Evolutionary conservation across 768 basidiomycete genomes (phyloP).

Genomic region (Antrodiella citrinella): DNA sequence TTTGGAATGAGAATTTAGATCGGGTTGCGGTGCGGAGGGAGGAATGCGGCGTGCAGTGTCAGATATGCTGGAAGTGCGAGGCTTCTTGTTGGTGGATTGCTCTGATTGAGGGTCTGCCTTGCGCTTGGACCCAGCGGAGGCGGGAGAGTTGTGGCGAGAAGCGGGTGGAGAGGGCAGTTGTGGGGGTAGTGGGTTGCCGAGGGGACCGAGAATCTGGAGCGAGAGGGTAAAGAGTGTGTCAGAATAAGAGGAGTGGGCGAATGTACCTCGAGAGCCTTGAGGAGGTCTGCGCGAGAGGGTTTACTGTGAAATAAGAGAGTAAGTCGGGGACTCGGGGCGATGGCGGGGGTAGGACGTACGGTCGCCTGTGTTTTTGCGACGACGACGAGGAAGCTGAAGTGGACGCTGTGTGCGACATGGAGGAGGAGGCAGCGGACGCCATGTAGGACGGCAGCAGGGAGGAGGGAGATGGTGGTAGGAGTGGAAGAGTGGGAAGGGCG

Average conservation of each 20-base stretch:
- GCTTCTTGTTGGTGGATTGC: conserved; percentile 22
- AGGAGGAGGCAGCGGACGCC: conserved; percentile 15
- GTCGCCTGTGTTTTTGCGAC: conserved; percentile 23
- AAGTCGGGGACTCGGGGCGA: conserved; percentile 17
- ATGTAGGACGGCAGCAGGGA: conserved; percentile 22
- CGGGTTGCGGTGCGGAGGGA: conserved; percentile 21
- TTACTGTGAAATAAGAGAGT: conserved; percentile 13
- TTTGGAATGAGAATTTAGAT: conserved; percentile 17
- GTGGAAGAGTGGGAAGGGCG: not conserved
- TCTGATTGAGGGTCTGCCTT: conserved; percentile 25
- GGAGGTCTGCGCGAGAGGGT: conserved; percentile 25
- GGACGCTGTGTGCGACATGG: conserved; percentile 19
- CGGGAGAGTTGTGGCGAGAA: conserved; percentile 35
- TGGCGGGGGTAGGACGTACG: conserved; percentile 20
- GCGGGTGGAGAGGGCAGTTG: conserved; percentile 37
- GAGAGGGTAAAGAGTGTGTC: not conserved
- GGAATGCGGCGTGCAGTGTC: conserved; percentile 15
- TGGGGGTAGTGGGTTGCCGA: conserved; percentile 34
- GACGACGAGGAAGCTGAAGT: conserved; percentile 16
- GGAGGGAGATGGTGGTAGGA: conserved; percentile 22
- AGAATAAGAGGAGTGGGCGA: conserved; percentile 11
- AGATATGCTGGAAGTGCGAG: conserved; percentile 19
- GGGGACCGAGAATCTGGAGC: conserved; percentile 32
- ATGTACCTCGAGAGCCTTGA: conserved; percentile 5
- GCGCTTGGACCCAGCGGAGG: conserved; percentile 28